Conservation (phyloP, 306 rosid species). For the Cicer cuneatum region DNA sequence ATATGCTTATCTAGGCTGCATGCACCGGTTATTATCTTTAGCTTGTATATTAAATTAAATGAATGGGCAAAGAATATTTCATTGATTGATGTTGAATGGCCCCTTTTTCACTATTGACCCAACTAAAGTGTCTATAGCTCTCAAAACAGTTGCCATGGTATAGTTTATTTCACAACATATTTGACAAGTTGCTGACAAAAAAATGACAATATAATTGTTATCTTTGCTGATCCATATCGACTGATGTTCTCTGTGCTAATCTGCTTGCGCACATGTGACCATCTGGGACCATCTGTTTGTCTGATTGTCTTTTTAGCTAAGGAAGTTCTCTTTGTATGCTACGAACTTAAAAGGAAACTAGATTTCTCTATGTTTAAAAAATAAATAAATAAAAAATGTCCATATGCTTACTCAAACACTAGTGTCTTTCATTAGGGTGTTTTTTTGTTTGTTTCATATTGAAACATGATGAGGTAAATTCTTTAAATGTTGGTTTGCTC, state of each 20-base stretch:
- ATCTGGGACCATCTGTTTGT: slow-evolving; percentile 51
- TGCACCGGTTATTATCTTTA: slow-evolving; percentile 10
- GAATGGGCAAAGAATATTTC: not conserved
- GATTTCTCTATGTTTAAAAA: slow-evolving; percentile 11
- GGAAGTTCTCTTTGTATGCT: slow-evolving; percentile 42
- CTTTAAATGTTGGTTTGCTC: slow-evolving; percentile 36
- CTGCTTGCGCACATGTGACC: slow-evolving; percentile 63
- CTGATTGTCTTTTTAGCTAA: slow-evolving; percentile 44
- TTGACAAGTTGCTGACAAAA: slow-evolving; percentile 45
- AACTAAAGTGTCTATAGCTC: not conserved
- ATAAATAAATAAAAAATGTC: not conserved
- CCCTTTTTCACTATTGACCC: not conserved
- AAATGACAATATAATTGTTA: slow-evolving; percentile 57
- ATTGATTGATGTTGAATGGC: slow-evolving; percentile 10
- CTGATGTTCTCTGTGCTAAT: slow-evolving; percentile 49
- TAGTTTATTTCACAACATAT: not conserved
- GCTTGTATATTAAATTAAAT: not conserved
- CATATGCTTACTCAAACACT: not conserved
- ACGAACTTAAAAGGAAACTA: slow-evolving; percentile 20
- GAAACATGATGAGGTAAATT: slow-evolving; percentile 2
- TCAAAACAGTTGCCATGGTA: slow-evolving; percentile 7
- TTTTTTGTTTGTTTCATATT: not conserved
- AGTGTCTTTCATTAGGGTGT: not conserved
- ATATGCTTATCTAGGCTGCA: slow-evolving; percentile 14
- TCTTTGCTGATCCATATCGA: slow-evolving; percentile 34